phyloP scores from a whole-genome alignment of 495 filamentous ascomycete species.

The Penicillium cataractarum region DNA sequence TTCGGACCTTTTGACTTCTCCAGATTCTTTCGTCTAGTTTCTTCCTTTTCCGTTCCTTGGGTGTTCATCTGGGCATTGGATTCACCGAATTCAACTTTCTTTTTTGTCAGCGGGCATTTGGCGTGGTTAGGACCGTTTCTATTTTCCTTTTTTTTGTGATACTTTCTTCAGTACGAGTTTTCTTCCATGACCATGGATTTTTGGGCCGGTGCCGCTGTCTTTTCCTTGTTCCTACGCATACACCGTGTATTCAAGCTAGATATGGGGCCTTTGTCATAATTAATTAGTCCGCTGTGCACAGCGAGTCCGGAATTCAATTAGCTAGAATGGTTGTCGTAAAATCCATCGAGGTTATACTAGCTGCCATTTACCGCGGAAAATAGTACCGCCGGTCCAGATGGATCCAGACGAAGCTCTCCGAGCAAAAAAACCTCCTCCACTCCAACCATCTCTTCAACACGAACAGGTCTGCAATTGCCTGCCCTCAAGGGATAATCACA shows the following conservation, averaged over 20 bases:
- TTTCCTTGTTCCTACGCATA: constrained; percentile 37
- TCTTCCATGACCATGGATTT: constrained; percentile 24
- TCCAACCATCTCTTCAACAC: constrained; percentile 3
- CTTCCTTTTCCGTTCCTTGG: constrained; percentile 20
- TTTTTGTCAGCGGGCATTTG: constrained; percentile 45
- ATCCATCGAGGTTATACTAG: background rate
- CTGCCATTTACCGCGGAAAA: background rate
- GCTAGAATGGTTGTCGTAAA: background rate
- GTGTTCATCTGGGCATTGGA: constrained; percentile 44
- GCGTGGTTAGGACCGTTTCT: constrained; percentile 34
- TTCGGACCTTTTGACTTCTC: constrained; percentile 26
- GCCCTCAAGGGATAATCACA: constrained; percentile 16
- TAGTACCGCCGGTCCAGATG: background rate
- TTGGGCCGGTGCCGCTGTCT: constrained; percentile 26
- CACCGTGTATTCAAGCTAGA: constrained; percentile 41
- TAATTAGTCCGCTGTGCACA: constrained; percentile 22
- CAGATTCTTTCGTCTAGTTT: constrained; percentile 2
- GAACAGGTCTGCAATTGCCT: constrained; percentile 3
- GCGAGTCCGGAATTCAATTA: background rate
- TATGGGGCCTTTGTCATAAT: constrained; percentile 32
- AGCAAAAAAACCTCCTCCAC: constrained; percentile 20
- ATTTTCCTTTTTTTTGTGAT: constrained; percentile 9
- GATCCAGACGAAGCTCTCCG: constrained; percentile 17
- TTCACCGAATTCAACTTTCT: constrained; percentile 29
- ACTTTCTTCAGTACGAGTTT: constrained; percentile 5